Evolutionary conservation across 176 grass and related monocot genomes (phyloP), one percentile per base, ranked within the genome.

Genomic region (Oryza glaberrima): DNA sequence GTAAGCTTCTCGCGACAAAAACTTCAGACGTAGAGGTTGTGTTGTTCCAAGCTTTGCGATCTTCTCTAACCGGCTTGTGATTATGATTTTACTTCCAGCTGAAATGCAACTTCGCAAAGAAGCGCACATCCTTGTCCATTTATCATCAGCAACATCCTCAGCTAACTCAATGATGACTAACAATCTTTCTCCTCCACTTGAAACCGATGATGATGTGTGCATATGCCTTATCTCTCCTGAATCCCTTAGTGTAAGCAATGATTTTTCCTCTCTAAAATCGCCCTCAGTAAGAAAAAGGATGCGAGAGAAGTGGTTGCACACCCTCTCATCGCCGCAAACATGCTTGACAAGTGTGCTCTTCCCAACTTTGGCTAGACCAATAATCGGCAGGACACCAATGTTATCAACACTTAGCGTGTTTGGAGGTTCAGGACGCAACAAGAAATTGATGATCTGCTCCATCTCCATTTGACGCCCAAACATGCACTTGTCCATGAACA

Each of bases 31-130:
- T 6, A 87, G 15, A 5, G 77, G 56, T 4, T 56, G 45, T 19
- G 72, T 61, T 32, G 46, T 76, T 82, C 66, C 76, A 51, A 68
- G 20, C 3, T 45, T 61, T 30, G 52, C 46, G 16, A 40, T 22
- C 0, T 52, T 3, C 3, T 82, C 40, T 41, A 8, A 41, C 40
- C 40, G 40, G 40, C 40, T 41, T 41, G 40, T 41, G 40, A 41
- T 41, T 41, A 88, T 77, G 9, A 88, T 47, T n/a, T 82, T 88
- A 56, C 86, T 88, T 36, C 69, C 78, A 10, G 40, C 35, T 77
- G 51, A 34, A 41, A 44, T 61, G 61, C 41, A 70, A 16, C 32
- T 70, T 36, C 9, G 20, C 9, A 72, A 88, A 11, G 66, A 66
- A 34, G 40, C 4, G 15, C 9, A 13, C 2, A 90, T 0, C 0